Evolutionary conservation across 257 asterid genomes (phyloP), one percentile per base, ranked within the genome.

Genomic region (Coffea eugenioides): DNA sequence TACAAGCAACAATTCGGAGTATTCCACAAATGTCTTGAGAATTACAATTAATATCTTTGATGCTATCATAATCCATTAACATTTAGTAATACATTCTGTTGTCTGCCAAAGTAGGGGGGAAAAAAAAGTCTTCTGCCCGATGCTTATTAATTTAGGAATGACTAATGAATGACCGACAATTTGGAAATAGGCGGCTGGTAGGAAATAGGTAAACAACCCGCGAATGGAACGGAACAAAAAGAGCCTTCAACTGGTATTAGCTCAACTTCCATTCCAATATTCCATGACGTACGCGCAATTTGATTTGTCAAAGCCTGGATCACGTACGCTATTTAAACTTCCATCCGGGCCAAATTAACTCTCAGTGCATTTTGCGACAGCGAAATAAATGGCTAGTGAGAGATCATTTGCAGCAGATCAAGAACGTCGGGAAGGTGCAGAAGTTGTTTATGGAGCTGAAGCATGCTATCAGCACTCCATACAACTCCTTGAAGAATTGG

Each of bases 401-500:
- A 80, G 61, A 65, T 62, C 90, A 16, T 78, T 78, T 48, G 86
- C 73, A 43, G 86, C 73, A 43, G 86, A 87, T 67, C 83, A 76
- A 62, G 86, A 78, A 75, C 88, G 96, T 0, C 88, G 96, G 0
- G 91, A 82, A 0, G 93, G 90, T 1, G 96, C 96, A 0, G 97
- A 94, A 87, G 84, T 93, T 74, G 76, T 90, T 67, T 73, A 82
- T 4, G 98, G 98, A 54, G 82, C 90, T 6, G 91, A 89, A 46
- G 92, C 86, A 21, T 91, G 97, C 89, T 83, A 73, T 76, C 66
- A 79, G 74, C 91, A 93, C 82, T 93, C 98, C 41, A 1, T 77
- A 21, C 89, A 83, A 70, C 91, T 89, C 64, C 88, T 95, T 8
- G 39, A 57, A 67, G 99, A 92, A 80, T 83, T 95, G 45, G 99